Evolutionary conservation across 371 early-diverging fungal genomes (phyloP).

Genomic region (Mucor plumbeus): DNA sequence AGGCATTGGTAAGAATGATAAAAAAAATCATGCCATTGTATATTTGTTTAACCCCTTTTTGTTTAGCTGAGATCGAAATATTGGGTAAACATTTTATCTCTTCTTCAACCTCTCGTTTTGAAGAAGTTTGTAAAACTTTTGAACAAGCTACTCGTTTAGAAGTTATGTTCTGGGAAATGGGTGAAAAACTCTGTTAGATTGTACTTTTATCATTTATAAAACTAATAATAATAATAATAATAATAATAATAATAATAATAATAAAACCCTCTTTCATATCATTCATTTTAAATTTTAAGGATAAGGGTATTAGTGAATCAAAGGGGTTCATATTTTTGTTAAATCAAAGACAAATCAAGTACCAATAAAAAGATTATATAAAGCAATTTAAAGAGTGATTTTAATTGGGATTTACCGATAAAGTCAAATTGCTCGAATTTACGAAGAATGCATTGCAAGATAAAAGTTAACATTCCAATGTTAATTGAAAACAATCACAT

Average conservation of each 20-base stretch:
- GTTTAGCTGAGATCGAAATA: slow-evolving; percentile 52
- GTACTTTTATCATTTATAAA: slow-evolving; percentile 1
- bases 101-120: slow-evolving; percentile 54
- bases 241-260: background rate
- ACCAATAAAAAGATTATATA: background rate
- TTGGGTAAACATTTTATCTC: slow-evolving; percentile 59
- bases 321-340: background rate
- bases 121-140: slow-evolving; percentile 72
- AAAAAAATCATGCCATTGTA: background rate
- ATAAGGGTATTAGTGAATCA: background rate
- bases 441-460: too few species aligned
- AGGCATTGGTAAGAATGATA: slow-evolving; percentile 55
- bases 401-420: too few species aligned
- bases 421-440: too few species aligned
- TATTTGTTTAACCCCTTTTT: too few species aligned
- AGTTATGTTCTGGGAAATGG: slow-evolving; percentile 79
- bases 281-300: background rate
- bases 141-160: slow-evolving; percentile 74
- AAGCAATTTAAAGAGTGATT: too few species aligned
- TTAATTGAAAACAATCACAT: too few species aligned
- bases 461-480: too few species aligned
- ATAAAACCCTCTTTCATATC: background rate
- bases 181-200: slow-evolving; percentile 18
- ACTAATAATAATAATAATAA: background rate
- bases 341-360: background rate